Conservation (phyloP, 805 yeast genomes). For the Zygotorulaspora chibaensis region DNA sequence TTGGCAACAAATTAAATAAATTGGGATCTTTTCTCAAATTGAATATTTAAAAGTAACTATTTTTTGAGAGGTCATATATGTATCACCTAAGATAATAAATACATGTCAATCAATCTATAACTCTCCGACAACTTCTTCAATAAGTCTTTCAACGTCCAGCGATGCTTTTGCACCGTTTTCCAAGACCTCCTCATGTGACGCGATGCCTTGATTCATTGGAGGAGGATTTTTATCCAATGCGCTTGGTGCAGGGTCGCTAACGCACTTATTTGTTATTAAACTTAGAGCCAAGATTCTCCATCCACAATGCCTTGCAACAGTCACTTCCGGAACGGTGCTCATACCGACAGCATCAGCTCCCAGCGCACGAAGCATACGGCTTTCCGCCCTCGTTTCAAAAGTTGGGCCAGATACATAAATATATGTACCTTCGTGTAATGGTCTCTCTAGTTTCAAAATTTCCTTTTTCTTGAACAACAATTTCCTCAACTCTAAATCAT, state of each 20-base stretch:
- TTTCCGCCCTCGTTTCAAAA: slow-evolving; percentile 89
- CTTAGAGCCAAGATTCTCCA: slow-evolving; percentile 79
- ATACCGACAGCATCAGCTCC: slow-evolving; percentile 97
- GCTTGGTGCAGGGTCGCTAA: slow-evolving; percentile 63
- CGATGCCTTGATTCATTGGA: slow-evolving; percentile 66
- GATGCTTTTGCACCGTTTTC: slow-evolving; percentile 80
- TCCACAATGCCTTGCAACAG: slow-evolving; percentile 86
- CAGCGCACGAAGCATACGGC: slow-evolving; percentile 58
- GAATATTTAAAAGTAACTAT: background rate
- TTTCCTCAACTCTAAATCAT: slow-evolving; percentile 67
- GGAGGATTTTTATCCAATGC: slow-evolving; percentile 53
- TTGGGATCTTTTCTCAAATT: background rate
- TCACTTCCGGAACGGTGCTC: slow-evolving; percentile 97
- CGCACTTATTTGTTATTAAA: slow-evolving; percentile 80
- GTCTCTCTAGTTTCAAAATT: slow-evolving; percentile 47
- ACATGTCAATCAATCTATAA: slow-evolving; percentile 14
- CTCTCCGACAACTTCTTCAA: slow-evolving; percentile 56
- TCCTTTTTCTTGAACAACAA: slow-evolving; percentile 53
- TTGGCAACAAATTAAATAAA: background rate
- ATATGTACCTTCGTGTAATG: slow-evolving; percentile 82
- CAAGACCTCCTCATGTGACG: slow-evolving; percentile 88
- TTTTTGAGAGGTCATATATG: slow-evolving; percentile 5
- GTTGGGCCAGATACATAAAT: slow-evolving; percentile 89
- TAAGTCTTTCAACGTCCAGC: slow-evolving; percentile 65
- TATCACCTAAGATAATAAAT: slow-evolving; percentile 3